Base-by-base conservation (phyloP, 768 basidiomycete species). In the Tephrocybe sp. region DNA sequence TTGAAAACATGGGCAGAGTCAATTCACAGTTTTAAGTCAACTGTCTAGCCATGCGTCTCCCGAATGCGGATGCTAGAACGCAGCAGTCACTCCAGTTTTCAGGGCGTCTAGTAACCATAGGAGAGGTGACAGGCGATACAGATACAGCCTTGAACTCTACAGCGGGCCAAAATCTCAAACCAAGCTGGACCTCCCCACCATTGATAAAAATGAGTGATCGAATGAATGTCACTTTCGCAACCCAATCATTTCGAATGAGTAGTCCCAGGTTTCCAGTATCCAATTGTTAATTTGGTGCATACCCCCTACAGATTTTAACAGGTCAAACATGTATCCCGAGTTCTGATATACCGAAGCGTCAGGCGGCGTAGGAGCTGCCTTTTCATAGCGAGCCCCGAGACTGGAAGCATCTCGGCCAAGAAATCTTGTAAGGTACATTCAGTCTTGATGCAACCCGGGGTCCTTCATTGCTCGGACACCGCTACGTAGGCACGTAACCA, bases 101-200 rank as follows among this genome's bases (percentile, higher is more conserved):
- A 33, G 44, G 34, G 15, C 44, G 44, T 17, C 33, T 18, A 20
- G 44, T 17, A 18, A 45, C 30, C 44, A 15, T 17, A 45, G 44
- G 44, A 33, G 30, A 45, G 17, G 43, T 45, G 43, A 30, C 43
- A 45, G 28, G n/a, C 26, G 17, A 45, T 25, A 17, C 43, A 32
- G 30, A 34, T 21, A 45, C 18, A 20, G 20, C 33, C 28, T 17
- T 45, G 17, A 14, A 15, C 26, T 26, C n/a, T 9, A 8, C 5
- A 15, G 42, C 21, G 30, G 44, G 33, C 23, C 15, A 26, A 45
- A n/a, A n/a, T 7, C 34, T 36, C 11, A n/a, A n/a, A 30, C 28
- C 28, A 30, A 30, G 28, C 28, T 30, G 28, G 11, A 5, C 28
- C 28, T 30, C 15, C 34, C 34, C 34, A 14, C 34, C 34, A 4